Evolutionary conservation across 805 yeast species (phyloP), one percentile per base, ranked within the genome.

Genomic region (Metschnikowia aberdeeniae): DNA sequence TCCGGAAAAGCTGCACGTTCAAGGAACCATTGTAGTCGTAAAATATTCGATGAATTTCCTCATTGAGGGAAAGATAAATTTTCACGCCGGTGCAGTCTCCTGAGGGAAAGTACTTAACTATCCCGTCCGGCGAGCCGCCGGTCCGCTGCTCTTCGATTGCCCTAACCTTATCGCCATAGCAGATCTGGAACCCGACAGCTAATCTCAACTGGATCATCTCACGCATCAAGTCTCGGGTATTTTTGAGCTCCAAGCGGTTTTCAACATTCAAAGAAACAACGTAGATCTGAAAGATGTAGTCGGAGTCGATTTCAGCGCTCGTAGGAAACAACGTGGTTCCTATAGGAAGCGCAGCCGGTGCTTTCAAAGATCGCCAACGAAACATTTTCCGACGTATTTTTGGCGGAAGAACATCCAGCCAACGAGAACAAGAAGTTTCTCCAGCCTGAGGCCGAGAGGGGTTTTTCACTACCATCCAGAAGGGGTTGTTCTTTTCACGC

Each of bases 271-370:
- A 58, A 6, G 84, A 71, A 1, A 89, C 84, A 22, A 86, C 86
- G 60, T 93, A 95, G n/a, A 84, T 82, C 54, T 90, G 86, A 55
- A 88, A 83, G 1, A 86, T 80, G 62, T 82, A 92, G 50, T 86
- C 82, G 3, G 74, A 73, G 39, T 83, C 80, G 60, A 90, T 82
- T 46, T 87, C 89, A 4, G 72, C 70, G 10, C 73, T 66, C 0
- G 83, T 63, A 0, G 98, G 97, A 56, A 90, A 90, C 8, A 84
- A 73, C 1, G 85, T 79, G 0, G 95, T 81, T 2, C 89, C 81
- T 0, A 87, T 69, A 0, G 99, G 99, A 22, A 93, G 69, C 6
- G 95, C 84, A 0, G 98, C 97, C 0, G 99, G 99, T 0, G 97
- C 81, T 11, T 89, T 84, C 43, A 95, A 73, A 0, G 98, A 90